Evolutionary conservation across 225 moss, liverwort and hornwort species (phyloP).

Genomic region (Bryum argenteum): DNA sequence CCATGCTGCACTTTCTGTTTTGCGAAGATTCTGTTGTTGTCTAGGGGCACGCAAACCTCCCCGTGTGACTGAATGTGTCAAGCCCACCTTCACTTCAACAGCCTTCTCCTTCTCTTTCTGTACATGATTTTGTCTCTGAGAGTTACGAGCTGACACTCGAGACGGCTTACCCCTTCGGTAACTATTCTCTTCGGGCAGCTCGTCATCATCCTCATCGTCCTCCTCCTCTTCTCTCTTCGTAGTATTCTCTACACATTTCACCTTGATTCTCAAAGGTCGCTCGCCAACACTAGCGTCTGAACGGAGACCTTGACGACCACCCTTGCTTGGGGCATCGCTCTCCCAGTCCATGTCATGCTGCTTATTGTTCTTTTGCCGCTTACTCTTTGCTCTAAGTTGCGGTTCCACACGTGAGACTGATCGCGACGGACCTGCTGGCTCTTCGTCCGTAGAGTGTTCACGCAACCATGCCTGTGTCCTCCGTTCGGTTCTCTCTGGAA

Average conservation of each 20-base stretch:
- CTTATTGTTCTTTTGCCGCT: constrained; percentile 36
- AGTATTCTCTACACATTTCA: constrained; percentile 49
- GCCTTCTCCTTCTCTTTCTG: constrained; percentile 55
- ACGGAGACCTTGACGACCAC: constrained; percentile 40
- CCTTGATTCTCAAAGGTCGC: constrained; percentile 44
- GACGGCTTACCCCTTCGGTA: constrained; percentile 41
- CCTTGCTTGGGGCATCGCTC: constrained; percentile 30
- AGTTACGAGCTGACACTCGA: constrained; percentile 38
- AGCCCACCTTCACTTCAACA: constrained; percentile 48
- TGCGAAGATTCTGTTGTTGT: constrained; percentile 50
- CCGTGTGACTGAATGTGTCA: constrained; percentile 43
- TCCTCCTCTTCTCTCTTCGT: constrained; percentile 35
- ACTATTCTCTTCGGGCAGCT: constrained; percentile 33
- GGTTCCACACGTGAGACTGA: constrained; percentile 23
- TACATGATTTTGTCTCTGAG: constrained; percentile 37
- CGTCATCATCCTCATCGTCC: constrained; percentile 5
- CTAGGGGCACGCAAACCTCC: constrained; percentile 51
- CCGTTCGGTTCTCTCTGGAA: constrained; percentile 43
- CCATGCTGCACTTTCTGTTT: constrained; percentile 68
- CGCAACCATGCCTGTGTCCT: constrained; percentile 43
- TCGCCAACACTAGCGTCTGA: constrained; percentile 38
- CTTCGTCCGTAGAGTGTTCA: constrained; percentile 46
- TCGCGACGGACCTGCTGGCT: constrained; percentile 47
- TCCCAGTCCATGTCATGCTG: constrained; percentile 36
- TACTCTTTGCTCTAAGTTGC: constrained; percentile 34